Evolutionary conservation across 352 stramenopile species (phyloP), one percentile per base, ranked within the genome.

Genomic region (Phytophthora pluvialis): DNA sequence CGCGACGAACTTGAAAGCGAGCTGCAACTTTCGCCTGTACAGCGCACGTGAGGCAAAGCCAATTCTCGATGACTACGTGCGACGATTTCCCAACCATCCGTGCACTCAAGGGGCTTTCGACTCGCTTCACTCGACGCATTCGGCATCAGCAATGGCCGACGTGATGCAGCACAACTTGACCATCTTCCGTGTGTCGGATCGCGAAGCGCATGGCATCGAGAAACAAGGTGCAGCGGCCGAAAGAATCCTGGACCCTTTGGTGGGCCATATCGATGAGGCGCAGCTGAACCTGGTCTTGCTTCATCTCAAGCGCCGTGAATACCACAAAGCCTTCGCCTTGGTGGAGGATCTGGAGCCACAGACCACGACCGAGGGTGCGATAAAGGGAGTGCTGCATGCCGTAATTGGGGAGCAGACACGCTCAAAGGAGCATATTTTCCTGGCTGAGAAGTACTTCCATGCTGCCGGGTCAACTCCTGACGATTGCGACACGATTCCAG

Each of bases 41-140:
- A 81, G 74, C n/a, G 76, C 76, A 1, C 53, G 68, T 9, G 80
- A 86, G 32, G 81, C 81, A 1, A 81, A 90, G 31, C 63, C 85
- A 12, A 94, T 98, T 55, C 80, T 99, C 0, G 90, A 97, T 31
- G 79, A 77, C 36, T 88, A 98, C 21, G 75, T 64, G 2, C 76
- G 90, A 25, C 67, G 77, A 11, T 78, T 78, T 46, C 77, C 77
- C 1, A 66, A 56, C 0, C 77, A 90, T n/a, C 63, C 75, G 3
- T 66, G 60, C 7, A 33, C 47, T 18, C 66, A 67, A 61, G 29
- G 12, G 38, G 48, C 35, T 7, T n/a, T 32, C 33, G 46, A 56
- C 7, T 32, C 29, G 4, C 12, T 33, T 45, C 13, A 9, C 40
- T 49, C 18, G 47, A 56, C 13, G 26, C 31, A 4, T 44, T 63